Evolutionary conservation across 768 basidiomycete genomes (phyloP), one percentile per base, ranked within the genome.

Genomic region (Rhodotorula diobovata): DNA sequence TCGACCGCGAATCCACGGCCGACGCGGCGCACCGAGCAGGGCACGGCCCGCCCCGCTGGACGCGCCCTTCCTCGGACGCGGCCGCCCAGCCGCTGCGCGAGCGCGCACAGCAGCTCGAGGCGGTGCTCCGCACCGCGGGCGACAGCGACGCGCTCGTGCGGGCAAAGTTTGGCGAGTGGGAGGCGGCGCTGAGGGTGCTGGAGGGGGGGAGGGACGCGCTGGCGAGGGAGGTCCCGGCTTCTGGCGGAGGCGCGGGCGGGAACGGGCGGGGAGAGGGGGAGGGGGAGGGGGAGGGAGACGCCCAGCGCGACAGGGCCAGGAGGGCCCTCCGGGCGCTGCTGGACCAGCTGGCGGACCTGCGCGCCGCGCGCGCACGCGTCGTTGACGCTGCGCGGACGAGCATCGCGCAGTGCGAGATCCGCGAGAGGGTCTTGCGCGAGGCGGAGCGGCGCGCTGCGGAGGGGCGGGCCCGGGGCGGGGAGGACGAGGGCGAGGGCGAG

Each of bases 101-200:
- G 65, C 90, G 90, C 76, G 88, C 88, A 28, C 82, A 85, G 70
- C 84, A 87, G 62, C 94, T 93, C 77, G 84, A 87, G 21, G 81
- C 77, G n/a, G 87, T 92, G 28, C 82, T 98, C 8, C 82, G 82
- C 0, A 85, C 89, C 69, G 95, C 93, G 1, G 81, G 82, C 1
- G 85, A 84, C 43, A 92, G 90, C 77, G 93, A 98, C 77, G 86
- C 84, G 41, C 82, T 86, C 4, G 89, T 97, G 2, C 82, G 87
- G 30, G 82, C 85, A 71, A 93, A 96, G 80, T 96, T 91, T 90
- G 88, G 88, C 50, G 87, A 93, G 76, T 95, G 92, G 92, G 88
- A 89, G 76, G 83, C 84, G 23, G 84, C 84, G 56, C 88, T 99
- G 54, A 80, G 81, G 23, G 84, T 89, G 58, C 83, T 99, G 51